phyloP scores from a whole-genome alignment of 2,329 filamentous ascomycete genomes.

The Beauveria sp. region DNA sequence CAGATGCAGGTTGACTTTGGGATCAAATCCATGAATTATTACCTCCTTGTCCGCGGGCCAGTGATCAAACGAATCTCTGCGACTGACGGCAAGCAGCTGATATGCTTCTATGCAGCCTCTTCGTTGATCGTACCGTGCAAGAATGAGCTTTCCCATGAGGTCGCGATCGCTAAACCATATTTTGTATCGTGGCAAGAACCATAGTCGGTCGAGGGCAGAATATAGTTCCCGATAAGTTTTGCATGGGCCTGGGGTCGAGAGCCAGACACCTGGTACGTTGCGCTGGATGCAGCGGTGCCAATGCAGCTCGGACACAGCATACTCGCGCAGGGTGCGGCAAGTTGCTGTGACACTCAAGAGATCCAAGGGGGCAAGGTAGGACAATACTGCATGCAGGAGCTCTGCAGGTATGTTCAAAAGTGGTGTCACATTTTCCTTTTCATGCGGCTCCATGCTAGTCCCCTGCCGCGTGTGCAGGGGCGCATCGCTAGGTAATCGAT shows the following conservation, averaged over 20 bases:
- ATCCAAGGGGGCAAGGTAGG: constrained; percentile 56
- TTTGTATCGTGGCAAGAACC: constrained; percentile 75
- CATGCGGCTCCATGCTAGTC: constrained; percentile 2
- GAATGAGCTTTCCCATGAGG: constrained; percentile 64
- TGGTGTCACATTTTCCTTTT: constrained; percentile 11
- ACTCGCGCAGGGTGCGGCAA: constrained; percentile 51
- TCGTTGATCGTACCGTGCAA: constrained; percentile 68
- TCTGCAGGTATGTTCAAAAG: constrained; percentile 62
- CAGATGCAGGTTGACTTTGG: constrained; percentile 61
- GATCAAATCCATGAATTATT: constrained; percentile 65
- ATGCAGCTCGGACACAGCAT: constrained; percentile 57
- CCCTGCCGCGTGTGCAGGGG: constrained; percentile 2
- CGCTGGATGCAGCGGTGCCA: constrained; percentile 66
- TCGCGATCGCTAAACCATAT: constrained; percentile 79
- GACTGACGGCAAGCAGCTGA: constrained; percentile 60
- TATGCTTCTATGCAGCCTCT: constrained; percentile 75
- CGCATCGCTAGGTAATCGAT: constrained; percentile 3
- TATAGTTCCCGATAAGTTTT: constrained; percentile 64
- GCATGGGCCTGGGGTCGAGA: constrained; percentile 51
- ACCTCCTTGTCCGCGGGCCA: constrained; percentile 62
- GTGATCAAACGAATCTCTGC: constrained; percentile 43
- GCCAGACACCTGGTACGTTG: constrained; percentile 50
- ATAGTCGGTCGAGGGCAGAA: constrained; percentile 65
- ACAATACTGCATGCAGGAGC: constrained; percentile 64
- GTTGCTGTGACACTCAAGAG: constrained; percentile 53